Evolutionary conservation across 192 early-diverging fungal genomes (phyloP).

Genomic region (Diversispora eburnea): DNA sequence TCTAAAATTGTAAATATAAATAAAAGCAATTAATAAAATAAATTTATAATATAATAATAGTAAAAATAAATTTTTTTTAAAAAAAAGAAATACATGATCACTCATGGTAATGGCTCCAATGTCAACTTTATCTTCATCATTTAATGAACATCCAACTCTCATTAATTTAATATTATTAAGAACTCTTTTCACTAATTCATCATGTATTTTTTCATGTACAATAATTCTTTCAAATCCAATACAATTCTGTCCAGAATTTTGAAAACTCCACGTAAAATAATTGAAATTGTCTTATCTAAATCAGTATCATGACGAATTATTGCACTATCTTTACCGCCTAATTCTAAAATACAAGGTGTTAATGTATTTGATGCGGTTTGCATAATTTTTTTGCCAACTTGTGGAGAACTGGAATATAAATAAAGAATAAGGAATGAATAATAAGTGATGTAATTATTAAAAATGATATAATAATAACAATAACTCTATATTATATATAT

Average conservation of each 20-base stretch:
- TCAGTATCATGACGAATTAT: conserved; percentile 75
- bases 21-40: neutral
- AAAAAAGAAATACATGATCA: conserved; percentile 44
- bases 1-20: conserved; percentile 25
- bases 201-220: conserved; percentile 65
- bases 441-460: neutral
- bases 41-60: neutral
- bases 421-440: neutral
- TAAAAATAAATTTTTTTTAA: neutral
- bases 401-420: conserved; percentile 47
- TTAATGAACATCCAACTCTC: conserved; percentile 68
- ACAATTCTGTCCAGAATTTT: conserved; percentile 89
- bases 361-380: conserved; percentile 63
- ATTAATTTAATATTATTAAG: conserved; percentile 52
- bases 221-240: conserved; percentile 85
- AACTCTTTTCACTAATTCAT: conserved; percentile 64
- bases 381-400: conserved; percentile 77
- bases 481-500: too few relatives aligned
- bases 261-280: conserved; percentile 81
- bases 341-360: conserved; percentile 82
- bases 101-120: conserved; percentile 84
- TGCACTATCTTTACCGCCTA: conserved; percentile 88
- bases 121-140: conserved; percentile 63
- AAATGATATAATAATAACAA: too few relatives aligned
- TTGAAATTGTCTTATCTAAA: conserved; percentile 60